These are phyloP conservation scores for Citrus australasica DNA, from an alignment of 345 rosid genomes.

Conservation along the genomic window DNA sequence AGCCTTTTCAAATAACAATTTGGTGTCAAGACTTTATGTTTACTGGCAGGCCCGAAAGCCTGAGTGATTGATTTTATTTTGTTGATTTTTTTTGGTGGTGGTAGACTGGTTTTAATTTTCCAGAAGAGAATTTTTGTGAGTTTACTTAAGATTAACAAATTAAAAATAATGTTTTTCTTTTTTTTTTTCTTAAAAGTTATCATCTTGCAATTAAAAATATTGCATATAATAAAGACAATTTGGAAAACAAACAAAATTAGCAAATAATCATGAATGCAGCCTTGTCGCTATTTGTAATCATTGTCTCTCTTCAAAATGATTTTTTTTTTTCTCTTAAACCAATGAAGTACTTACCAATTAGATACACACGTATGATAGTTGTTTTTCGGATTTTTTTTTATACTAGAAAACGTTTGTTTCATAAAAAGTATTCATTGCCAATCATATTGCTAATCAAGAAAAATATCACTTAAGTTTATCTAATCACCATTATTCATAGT, in stretches of 20 bases:
- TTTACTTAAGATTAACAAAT: too few species aligned
- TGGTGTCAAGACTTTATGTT: background rate
- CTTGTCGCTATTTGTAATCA: background rate
- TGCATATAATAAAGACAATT: background rate
- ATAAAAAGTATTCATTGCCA: too few species aligned
- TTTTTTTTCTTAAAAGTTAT: too few species aligned
- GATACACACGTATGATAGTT: background rate
- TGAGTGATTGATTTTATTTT: too few species aligned
- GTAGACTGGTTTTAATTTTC: background rate
- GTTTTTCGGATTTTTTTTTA: background rate
- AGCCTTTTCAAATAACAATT: background rate
- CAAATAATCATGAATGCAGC: background rate
- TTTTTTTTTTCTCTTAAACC: background rate
- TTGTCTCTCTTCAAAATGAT: background rate
- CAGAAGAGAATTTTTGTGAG: constrained; percentile 1
- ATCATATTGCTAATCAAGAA: too few species aligned
- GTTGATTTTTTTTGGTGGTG: background rate
- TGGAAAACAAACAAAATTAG: background rate
- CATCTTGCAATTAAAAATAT: too few species aligned
- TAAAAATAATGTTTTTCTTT: too few species aligned
- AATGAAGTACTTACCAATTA: background rate
- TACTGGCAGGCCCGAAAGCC: background rate
- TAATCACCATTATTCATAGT: background rate
- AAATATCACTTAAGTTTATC: too few species aligned
- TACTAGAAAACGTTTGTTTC: too few species aligned